Percentiles rank a stretch among this genome's conserved stretches.
phyloP scores from a whole-genome alignment of 345 rosid species.

The Salix suchowensis region DNA sequence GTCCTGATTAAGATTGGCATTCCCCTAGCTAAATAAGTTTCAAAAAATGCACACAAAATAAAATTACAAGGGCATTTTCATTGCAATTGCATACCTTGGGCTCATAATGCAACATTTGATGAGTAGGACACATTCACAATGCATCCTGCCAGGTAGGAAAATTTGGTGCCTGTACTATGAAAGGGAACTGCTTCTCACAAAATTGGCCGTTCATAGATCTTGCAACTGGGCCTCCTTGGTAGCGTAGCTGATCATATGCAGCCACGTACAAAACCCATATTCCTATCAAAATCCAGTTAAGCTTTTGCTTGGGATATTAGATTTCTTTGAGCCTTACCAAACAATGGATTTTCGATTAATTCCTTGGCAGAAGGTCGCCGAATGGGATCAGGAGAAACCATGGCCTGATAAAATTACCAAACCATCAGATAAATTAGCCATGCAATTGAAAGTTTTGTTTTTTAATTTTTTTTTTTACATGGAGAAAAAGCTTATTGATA shows the following conservation, averaged over 20 bases:
- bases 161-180: background rate
- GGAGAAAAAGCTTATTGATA: background rate
- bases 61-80: background rate
- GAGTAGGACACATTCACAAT: background rate
- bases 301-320: conserved; percentile 3
- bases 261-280: background rate
- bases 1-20: background rate
- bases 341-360: conserved; percentile 58
- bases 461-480: background rate
- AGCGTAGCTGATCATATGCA: background rate
- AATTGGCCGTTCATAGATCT: conserved; percentile 3
- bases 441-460: background rate
- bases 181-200: background rate
- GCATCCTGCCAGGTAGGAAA: background rate
- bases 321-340: conserved; percentile 39
- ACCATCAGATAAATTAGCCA: conserved; percentile 15
- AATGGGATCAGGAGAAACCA: conserved; percentile 76
- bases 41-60: background rate
- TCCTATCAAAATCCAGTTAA: background rate
- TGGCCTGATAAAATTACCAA: conserved; percentile 42
- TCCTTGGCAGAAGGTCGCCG: conserved; percentile 71
- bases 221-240: background rate
- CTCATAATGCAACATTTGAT: background rate
- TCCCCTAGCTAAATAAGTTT: background rate
- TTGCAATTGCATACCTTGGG: background rate